Percentiles rank a stretch among this genome's conserved stretches.
phyloP scores from a whole-genome alignment of 2,329 filamentous ascomycete genomes.

The Talaromyces sp. region DNA sequence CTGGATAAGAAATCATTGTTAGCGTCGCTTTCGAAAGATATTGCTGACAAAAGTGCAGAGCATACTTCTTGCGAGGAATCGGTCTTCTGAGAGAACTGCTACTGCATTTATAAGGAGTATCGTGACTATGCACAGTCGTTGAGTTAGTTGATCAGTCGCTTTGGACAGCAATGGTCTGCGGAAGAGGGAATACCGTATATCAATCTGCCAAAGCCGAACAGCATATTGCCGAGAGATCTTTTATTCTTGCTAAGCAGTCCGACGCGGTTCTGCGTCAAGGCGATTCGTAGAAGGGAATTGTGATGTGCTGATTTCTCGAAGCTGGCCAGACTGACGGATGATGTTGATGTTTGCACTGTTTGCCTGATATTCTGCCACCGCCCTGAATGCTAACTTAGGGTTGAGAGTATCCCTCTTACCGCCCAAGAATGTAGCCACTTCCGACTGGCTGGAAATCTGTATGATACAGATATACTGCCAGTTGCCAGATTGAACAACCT shows the following conservation, averaged over 20 bases:
- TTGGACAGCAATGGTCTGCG: background rate
- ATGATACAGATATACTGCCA: no score
- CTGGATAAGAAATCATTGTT: constrained; percentile 42
- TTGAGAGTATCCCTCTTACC: background rate
- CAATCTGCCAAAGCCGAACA: constrained; percentile 65
- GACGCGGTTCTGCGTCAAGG: background rate
- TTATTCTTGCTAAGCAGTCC: background rate
- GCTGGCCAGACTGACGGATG: constrained; percentile 17
- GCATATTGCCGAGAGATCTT: constrained; percentile 49
- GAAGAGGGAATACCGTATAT: constrained; percentile 60
- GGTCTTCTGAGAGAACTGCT: constrained; percentile 89
- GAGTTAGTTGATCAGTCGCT: background rate
- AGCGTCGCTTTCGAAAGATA: background rate
- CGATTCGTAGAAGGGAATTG: background rate
- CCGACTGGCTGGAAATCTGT: no score
- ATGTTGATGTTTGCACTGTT: constrained; percentile 17
- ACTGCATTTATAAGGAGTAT: constrained; percentile 91
- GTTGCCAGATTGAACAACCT: background rate
- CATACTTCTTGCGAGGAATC: constrained; percentile 77
- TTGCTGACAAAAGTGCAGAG: background rate
- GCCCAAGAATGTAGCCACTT: no score
- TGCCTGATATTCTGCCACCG: constrained; percentile 1
- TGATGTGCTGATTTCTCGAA: background rate
- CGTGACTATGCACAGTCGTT: constrained; percentile 40
- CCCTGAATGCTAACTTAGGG: background rate